Evolutionary conservation across 1,139 yeast genomes (phyloP), one percentile per base, ranked within the genome.

Genomic region (Saccharomyces hybrid): DNA sequence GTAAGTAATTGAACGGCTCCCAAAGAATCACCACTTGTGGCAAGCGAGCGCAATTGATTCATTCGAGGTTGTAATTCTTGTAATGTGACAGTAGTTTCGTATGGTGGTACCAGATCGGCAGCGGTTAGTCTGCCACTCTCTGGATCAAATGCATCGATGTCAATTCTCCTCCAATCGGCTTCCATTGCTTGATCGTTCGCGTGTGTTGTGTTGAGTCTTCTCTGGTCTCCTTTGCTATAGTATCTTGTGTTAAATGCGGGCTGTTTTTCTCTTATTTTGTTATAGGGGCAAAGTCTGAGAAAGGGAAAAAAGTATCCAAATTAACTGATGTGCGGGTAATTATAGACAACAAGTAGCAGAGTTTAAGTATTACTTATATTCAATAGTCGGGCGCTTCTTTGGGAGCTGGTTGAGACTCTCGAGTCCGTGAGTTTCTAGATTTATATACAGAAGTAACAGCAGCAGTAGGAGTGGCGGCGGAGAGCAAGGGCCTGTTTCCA

Each of bases 81-180:
- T 47, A 74, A 70, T 3, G 81, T 69, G 11, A 78, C 75, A 1
- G 75, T 70, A 3, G 70, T 66, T 26, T 69, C 67, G 55, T 69
- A 64, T 52, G 76, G 76, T 11, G 90, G 90, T 25, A 79, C 71
- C 62, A 88, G 75, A 53, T 87, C 93, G 59, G 79, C 84, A 49
- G 77, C 77, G 27, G 84, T 75, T 60, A 88, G 72, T 63, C 83
- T 83, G 56, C 80, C 80, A 59, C 70, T 70, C 53, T 89, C 96
- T 5, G 95, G 86, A 66, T 91, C 97, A 64, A 83, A 83, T 26
- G 90, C 88, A 71, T 93, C 98, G 56, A 93, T 84, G 69, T 93
- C 96, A 64, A 91, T 88, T 78, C 91, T 83, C 79, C 99, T 74
- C 78, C 78, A 75, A 57, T 74, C 76, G 5, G 47, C 28, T 49